Evolutionary conservation across 2,329 filamentous ascomycete species (phyloP).

Genomic region (Diaporthe vexans): DNA sequence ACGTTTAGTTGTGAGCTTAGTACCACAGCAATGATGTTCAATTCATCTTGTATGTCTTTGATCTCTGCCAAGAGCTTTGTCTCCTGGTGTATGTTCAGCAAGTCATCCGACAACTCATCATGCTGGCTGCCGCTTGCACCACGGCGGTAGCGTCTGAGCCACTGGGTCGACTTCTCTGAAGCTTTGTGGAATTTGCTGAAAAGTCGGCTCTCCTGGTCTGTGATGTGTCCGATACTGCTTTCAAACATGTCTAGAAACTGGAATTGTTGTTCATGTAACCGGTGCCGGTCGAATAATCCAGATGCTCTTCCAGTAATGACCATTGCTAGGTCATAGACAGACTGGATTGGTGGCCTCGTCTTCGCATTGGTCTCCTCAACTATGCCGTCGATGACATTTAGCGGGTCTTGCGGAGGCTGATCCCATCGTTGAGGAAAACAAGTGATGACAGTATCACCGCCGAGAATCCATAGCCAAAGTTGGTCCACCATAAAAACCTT

Average conservation of each 20-base stretch:
- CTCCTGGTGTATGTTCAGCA: constrained; percentile 72
- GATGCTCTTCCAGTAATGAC: constrained; percentile 72
- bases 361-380: constrained; percentile 77
- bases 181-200: constrained; percentile 72
- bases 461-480: constrained; percentile 75
- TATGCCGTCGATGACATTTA: constrained; percentile 74
- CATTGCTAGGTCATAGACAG: constrained; percentile 73
- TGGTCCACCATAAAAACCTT: constrained; percentile 80
- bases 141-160: constrained; percentile 61
- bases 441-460: constrained; percentile 68
- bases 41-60: constrained; percentile 77
- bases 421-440: constrained; percentile 71
- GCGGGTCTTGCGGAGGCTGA: constrained; percentile 72
- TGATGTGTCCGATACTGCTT: constrained; percentile 69
- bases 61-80: constrained; percentile 73
- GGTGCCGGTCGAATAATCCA: constrained; percentile 72
- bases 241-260: constrained; percentile 79
- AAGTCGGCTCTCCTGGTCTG: constrained; percentile 68
- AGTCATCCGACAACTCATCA: constrained; percentile 64
- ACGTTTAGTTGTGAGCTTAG: constrained; percentile 63
- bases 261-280: constrained; percentile 70
- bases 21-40: constrained; percentile 72
- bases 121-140: constrained; percentile 37
- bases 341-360: constrained; percentile 69
- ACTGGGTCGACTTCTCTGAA: constrained; percentile 68